These are phyloP conservation scores for Ceratocystiopsis sp. DNA, from an alignment of 2,329 filamentous ascomycete genomes.

Conservation along the genomic window DNA sequence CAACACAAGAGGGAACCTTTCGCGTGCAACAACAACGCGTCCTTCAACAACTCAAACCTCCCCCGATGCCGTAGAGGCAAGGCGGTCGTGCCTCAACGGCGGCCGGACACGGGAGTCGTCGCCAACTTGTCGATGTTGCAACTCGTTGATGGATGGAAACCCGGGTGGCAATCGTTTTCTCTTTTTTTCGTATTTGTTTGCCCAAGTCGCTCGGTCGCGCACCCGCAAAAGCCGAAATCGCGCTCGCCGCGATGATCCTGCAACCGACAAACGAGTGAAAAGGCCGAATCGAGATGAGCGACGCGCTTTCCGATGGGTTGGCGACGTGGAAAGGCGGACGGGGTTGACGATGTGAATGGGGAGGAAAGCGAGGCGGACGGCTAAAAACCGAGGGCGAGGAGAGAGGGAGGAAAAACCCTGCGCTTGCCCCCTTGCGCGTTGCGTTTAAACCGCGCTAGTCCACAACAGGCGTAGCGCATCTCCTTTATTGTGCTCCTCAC, in stretches of 20 bases:
- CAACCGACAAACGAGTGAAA: slow-evolving; percentile 2
- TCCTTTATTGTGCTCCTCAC: slow-evolving; percentile 9
- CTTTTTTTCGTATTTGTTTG: background rate
- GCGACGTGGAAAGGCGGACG: slow-evolving; percentile 1
- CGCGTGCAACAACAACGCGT: too few species aligned
- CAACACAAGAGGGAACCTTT: too few species aligned
- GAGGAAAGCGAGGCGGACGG: slow-evolving; percentile 4
- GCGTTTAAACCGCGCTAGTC: slow-evolving; percentile 20
- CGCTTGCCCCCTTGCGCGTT: too few species aligned
- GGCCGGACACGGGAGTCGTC: slow-evolving; percentile 22
- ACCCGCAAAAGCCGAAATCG: too few species aligned
- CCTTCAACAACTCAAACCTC: slow-evolving; percentile 7
- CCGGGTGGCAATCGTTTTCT: background rate
- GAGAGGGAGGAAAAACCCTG: slow-evolving; percentile 22
- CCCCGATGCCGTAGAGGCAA: slow-evolving; percentile 20
- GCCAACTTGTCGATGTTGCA: slow-evolving; percentile 18
- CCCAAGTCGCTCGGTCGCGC: too few species aligned
- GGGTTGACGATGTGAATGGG: slow-evolving; percentile 3
- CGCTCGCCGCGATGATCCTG: too few species aligned
- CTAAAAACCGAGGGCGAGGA: slow-evolving; percentile 5
- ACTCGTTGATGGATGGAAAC: too few species aligned
- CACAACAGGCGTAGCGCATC: slow-evolving; percentile 10
- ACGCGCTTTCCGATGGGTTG: slow-evolving; percentile 35
- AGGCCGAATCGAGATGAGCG: slow-evolving; percentile 23
- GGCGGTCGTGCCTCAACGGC: slow-evolving; percentile 15